A percentile compares a stretch with the other conserved stretches of the same genome.
These are phyloP conservation scores for Leccinum variabile DNA, from an alignment of 1,284 basidiomycete species.

Conservation along the genomic window DNA sequence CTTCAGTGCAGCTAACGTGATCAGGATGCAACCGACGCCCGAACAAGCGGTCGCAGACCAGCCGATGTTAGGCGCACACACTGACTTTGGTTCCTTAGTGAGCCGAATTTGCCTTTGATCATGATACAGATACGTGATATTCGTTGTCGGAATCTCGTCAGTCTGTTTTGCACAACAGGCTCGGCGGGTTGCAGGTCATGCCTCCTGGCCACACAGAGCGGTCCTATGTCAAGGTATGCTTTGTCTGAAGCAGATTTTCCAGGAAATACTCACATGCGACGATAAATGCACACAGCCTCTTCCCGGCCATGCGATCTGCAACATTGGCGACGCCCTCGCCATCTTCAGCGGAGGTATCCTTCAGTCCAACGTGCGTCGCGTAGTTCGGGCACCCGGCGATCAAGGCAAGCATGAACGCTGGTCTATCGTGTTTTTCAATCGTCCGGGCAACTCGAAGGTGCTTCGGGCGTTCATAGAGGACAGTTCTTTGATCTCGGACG, in stretches of 20 bases:
- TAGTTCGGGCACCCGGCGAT: neutral
- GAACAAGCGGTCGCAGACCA: neutral
- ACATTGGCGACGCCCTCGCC: neutral
- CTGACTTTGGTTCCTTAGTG: neutral
- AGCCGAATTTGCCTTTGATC: neutral
- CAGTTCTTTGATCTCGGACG: neutral
- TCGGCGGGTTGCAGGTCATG: neutral
- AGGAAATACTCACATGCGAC: no score
- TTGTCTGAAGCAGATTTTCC: no score
- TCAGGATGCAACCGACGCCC: neutral
- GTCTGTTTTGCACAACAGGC: neutral
- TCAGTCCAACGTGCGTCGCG: neutral
- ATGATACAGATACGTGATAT: neutral
- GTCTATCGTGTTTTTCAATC: neutral
- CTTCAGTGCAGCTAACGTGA: neutral
- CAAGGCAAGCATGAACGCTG: neutral
- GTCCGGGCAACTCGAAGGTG: neutral
- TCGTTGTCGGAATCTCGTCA: neutral
- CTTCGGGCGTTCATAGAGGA: constrained; percentile 9
- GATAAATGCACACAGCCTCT: no score
- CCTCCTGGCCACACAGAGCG: neutral
- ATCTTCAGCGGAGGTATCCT: neutral
- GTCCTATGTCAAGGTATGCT: no score
- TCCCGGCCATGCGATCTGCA: neutral
- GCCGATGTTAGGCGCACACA: neutral